These are phyloP conservation scores for Russula emetica DNA, from an alignment of 768 basidiomycete genomes.

Conservation along the genomic window DNA sequence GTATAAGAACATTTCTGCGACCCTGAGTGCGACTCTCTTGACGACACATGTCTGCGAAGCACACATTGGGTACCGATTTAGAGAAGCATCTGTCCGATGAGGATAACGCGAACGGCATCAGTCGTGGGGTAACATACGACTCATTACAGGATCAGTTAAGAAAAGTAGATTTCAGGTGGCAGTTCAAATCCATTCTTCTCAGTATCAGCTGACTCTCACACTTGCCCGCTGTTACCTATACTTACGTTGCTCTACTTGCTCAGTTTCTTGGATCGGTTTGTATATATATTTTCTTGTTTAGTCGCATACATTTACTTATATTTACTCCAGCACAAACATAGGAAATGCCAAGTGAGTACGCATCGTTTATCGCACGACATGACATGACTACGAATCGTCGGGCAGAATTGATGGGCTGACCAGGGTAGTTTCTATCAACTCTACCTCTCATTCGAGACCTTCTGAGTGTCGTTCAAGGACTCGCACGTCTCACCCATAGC, in stretches of 20 bases:
- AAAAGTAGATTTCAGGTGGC: constrained; percentile 17
- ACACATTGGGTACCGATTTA: too few species aligned
- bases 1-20: too few species aligned
- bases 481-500: constrained; percentile 45
- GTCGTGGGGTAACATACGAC: not conserved
- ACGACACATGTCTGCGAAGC: too few species aligned
- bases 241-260: too few species aligned
- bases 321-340: constrained; percentile 34
- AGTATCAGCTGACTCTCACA: too few species aligned
- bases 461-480: constrained; percentile 38
- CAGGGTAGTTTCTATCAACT: not conserved
- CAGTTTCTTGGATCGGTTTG: constrained; percentile 32
- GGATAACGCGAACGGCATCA: not conserved
- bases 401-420: constrained; percentile 49
- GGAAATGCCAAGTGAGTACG: constrained; percentile 39
- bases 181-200: too few species aligned
- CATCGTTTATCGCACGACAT: not conserved
- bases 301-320: not conserved
- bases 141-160: constrained; percentile 14
- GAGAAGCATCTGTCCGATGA: not conserved
- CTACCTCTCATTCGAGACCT: not conserved
- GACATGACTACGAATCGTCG: not conserved
- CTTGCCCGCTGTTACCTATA: too few species aligned
- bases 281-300: not conserved
- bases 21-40: too few species aligned